Base-by-base conservation (phyloP, 495 filamentous ascomycete species). In the Astrothelium macrocarpum region DNA sequence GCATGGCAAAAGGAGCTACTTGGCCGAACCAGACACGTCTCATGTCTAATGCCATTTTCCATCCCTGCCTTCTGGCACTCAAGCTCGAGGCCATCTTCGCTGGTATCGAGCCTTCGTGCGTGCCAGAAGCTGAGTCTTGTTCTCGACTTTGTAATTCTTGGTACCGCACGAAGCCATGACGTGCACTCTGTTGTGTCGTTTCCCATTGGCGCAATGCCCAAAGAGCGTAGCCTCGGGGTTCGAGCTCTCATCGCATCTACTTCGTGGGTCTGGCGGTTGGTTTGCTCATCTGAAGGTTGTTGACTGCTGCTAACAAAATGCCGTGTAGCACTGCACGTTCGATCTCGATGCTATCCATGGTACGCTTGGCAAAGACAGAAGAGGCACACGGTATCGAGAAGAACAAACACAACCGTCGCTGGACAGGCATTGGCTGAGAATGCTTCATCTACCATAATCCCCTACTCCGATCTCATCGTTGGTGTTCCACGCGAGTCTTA, bases 391-490 rank as follows among this genome's bases (percentile, higher is more conserved):
- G 2, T 56, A 11, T 16, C 20, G 9, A 56, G 25, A 29, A 12
- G 49, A 5, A 2, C 49, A 56, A 20, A 12, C 16, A 28, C 23
- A 56, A 56, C 49, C 20, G 20, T 10, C 2, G 49, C 49, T 9
- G 20, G 23, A n/a, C 23, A 28, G 1, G 49, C 25, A 26, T 29
- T 25, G 29, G 5, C 16, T 9, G 2, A 4, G 16, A 25, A 11
- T 16, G 11, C 49, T 56, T 29, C 25, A 26, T 9, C 49, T 29
- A 67, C 79, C 10, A 81, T 82, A 10, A 83, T 79, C 1, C 86
- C 88, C 1, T 93, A 90, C 73, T 74, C 80, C 9, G 76, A 83
- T 9, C 78, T 91, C 59, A 85, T 84, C 4, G 81, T 93, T 31
- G 88, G 88, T 42, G 79, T 90, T 32, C 87, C 87, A 1, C 82